These are phyloP conservation scores for Tetrastigma voinierianum DNA, from an alignment of 164 flowering plant species.

Conservation along the genomic window DNA sequence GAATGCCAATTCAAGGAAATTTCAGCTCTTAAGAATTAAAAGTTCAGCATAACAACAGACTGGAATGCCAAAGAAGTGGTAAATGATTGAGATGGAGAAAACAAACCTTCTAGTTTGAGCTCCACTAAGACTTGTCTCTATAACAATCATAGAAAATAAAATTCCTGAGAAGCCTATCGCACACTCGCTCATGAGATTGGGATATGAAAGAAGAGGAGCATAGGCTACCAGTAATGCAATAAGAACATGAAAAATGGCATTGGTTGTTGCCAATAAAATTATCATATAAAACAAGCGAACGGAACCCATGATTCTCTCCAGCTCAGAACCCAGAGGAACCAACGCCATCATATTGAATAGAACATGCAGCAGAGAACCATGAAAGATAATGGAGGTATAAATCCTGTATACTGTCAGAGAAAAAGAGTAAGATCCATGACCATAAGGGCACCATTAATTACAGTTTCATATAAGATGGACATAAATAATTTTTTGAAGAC, in stretches of 20 bases:
- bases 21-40: too few relatives aligned
- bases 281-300: constrained; percentile 64
- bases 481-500: neutral
- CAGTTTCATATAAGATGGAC: neutral
- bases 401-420: constrained; percentile 79
- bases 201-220: constrained; percentile 52
- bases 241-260: constrained; percentile 77
- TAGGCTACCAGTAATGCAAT: constrained; percentile 62
- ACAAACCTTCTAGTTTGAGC: constrained; percentile 82
- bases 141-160: constrained; percentile 93
- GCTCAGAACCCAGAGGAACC: constrained; percentile 92
- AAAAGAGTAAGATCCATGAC: constrained; percentile 12
- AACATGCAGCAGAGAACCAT: constrained; percentile 90
- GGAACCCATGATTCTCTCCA: constrained; percentile 98
- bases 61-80: neutral
- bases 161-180: constrained; percentile 96
- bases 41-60: neutral
- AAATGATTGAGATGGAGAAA: neutral
- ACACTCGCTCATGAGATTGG: constrained; percentile 71
- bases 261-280: constrained; percentile 73
- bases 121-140: constrained; percentile 94
- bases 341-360: constrained; percentile 94
- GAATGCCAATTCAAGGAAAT: too few relatives aligned
- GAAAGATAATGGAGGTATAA: constrained; percentile 75
- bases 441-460: neutral